Base-by-base conservation (phyloP, 2,329 filamentous ascomycete genomes). In the Colletotrichum ledebouriae region DNA sequence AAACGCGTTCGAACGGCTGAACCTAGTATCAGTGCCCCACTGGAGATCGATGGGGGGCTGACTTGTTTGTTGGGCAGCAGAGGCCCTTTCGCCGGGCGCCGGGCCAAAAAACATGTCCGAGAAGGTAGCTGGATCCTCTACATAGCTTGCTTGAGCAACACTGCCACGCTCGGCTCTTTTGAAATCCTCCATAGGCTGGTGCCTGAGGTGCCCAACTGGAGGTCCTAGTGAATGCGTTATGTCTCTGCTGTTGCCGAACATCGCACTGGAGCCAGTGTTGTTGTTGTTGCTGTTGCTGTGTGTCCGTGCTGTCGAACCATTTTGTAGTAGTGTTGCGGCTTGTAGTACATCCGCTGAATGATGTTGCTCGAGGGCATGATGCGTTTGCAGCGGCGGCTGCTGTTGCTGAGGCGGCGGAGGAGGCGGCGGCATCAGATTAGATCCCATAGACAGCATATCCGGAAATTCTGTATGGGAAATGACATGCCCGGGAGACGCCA, bases 21-120 rank as follows among this genome's bases (percentile, higher is more conserved):
- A 93, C 65, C 82, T 87, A n/a, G 84, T 76, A 76, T 93, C 91
- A 1, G 91, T 91, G 10, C 91, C 91, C 86, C 89, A 93, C 70
- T 87, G 86, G 50, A 91, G 82, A 59, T 86, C 83, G 15, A 64
- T 67, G 65, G 78, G 76, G 60, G 75, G 78, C 41, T 78, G 78
- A 73, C 46, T 65, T 15, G 71, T 56, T 5, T 69, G 63, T 13
- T 67, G 69, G n/a, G 59, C 53, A 53, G 57, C 53, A 53, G 57
- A 72, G 72, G 50, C 39, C 70, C 47, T 63, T 66, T 37, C 71
- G 39, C 55, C 70, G 59, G 47, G 71, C 66, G 41, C 69, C 9
- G 73, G 71, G 11, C 78, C 79, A 69, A 79, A 81, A 69, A 82
- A 78, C 80, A 81, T 84, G 52, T 82, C 76, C 7, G 78, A 74